Base-by-base conservation (phyloP, 352 stramenopile species). In the Globisporangium spinosum region DNA sequence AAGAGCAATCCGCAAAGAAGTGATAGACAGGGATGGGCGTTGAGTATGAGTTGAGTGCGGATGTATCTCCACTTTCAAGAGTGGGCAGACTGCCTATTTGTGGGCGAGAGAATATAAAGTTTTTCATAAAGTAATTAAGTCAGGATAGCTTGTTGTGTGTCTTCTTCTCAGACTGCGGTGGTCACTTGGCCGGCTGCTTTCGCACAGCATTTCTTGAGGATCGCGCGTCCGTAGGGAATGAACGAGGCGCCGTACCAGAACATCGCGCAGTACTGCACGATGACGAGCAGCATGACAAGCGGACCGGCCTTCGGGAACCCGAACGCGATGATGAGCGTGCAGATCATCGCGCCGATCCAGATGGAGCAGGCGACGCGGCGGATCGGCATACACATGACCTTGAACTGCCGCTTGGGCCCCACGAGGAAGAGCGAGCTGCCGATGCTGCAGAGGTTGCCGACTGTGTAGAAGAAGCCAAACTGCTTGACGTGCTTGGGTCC, bases 381-480 rank as follows among this genome's bases (percentile, higher is more conserved):
- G 55, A 95, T 80, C 3, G 87, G 87, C 79, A 93, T 82, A 62
- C 85, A 95, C 87, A 95, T 95, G 66, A 95, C 80, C 65, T 90
- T 84, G 54, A 91, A 59, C 73, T 95, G 87, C 9, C 83, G 65
- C 71, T 70, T 70, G 10, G 86, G 86, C 0, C 87, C 85, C 13
- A 92, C 82, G 47, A 95, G 76, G 64, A 95, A 95, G 22, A 93
- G 73, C 32, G 87, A 95, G 25, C 78, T 90, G 56, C 85, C 84
- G 54, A 95, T 90, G 45, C 82, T 89, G 72, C 81, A 89, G 23
- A 95, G 76, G 62, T 79, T 91, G n/a, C 87, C 84, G 34, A 95
- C 68, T 13, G 85, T 93, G 69, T 95, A 95, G 71, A 95, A 93
- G 75, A 95, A 95, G 23, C 75, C 87, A 69, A 95, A 95, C 65